Conservation (phyloP, 148 eudicot genomes). For the Camellia japonica region DNA sequence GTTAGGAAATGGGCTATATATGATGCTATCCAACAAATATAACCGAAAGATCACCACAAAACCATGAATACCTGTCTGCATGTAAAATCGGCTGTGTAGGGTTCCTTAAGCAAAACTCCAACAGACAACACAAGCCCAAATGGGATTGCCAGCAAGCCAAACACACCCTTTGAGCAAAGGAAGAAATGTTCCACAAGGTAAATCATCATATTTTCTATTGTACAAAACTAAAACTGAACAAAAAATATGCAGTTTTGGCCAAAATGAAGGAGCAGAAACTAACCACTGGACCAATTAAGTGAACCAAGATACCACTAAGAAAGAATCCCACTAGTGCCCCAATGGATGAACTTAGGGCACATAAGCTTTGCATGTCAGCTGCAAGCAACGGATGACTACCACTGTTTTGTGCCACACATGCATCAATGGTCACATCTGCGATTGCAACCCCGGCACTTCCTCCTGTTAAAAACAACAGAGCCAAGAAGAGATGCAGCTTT, state of each 20-base stretch:
- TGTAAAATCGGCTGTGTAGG: conserved; percentile 39
- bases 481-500: conserved; percentile 59
- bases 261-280: conserved; percentile 16
- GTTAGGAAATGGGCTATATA: no score
- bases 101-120: conserved; percentile 73
- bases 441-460: conserved; percentile 82
- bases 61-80: conserved; percentile 57
- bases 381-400: conserved; percentile 67
- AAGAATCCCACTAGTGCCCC: conserved; percentile 84
- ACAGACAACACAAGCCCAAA: conserved; percentile 56
- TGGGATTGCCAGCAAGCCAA: conserved; percentile 77
- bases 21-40: no score
- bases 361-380: conserved; percentile 94
- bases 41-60: not conserved
- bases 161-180: conserved; percentile 58
- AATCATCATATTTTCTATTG: conserved; percentile 8
- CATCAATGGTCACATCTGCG: conserved; percentile 97
- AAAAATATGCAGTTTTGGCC: conserved; percentile 14
- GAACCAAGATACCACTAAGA: conserved; percentile 84
- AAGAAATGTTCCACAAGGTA: not conserved
- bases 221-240: not conserved
- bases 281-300: conserved; percentile 81
- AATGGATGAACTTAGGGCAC: conserved; percentile 69
- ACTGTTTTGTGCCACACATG: conserved; percentile 91
- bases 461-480: conserved; percentile 60